phyloP scores from a whole-genome alignment of 306 rosid species.

The Medicago lupulina region DNA sequence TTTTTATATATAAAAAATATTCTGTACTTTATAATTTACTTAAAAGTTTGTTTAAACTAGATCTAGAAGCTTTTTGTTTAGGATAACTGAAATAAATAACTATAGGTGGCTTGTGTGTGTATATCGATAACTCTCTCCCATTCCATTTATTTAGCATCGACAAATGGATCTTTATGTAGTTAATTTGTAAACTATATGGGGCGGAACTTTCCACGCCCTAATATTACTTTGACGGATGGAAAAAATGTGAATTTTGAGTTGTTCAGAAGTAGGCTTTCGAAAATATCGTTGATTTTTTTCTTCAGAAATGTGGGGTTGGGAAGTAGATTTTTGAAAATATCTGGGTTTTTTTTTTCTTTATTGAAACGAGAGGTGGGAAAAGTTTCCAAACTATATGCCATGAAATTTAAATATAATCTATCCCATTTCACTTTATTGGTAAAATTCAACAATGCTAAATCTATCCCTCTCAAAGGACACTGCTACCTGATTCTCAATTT shows the following conservation, averaged over 20 bases:
- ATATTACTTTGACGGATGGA: background rate
- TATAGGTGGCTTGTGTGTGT: constrained; percentile 44
- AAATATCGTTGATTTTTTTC: background rate
- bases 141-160: background rate
- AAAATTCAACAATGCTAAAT: too few relatives aligned
- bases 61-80: constrained; percentile 35
- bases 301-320: background rate
- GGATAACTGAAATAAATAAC: constrained; percentile 42
- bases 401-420: background rate
- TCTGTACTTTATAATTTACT: constrained; percentile 32
- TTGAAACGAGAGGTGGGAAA: background rate
- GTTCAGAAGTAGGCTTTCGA: background rate
- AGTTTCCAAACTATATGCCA: background rate
- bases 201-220: background rate
- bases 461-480: background rate
- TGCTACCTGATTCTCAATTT: background rate
- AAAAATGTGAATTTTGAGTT: background rate
- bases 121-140: constrained; percentile 30
- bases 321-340: background rate
- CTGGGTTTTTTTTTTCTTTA: too few relatives aligned
- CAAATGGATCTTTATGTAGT: background rate
- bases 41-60: constrained; percentile 34
- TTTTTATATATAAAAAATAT: background rate
- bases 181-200: background rate
- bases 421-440: background rate